Percentiles rank a stretch among this genome's conserved stretches.
phyloP scores from a whole-genome alignment of 2,329 filamentous ascomycete genomes.

The Botrytis porri region DNA sequence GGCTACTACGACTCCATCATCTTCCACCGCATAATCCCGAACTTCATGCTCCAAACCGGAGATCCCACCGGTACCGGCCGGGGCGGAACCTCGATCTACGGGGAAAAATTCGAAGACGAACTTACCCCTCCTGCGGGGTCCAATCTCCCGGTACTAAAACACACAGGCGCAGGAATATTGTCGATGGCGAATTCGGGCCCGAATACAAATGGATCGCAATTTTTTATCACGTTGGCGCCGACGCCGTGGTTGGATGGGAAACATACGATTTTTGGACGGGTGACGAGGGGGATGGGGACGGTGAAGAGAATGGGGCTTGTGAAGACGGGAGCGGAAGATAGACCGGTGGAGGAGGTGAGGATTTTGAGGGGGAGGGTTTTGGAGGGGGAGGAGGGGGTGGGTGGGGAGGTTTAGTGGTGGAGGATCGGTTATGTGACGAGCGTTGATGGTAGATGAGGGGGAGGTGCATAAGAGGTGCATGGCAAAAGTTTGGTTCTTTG shows the following conservation, averaged over 20 bases:
- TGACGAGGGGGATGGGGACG: constrained; percentile 78
- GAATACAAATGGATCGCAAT: constrained; percentile 92
- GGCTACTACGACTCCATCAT: constrained; percentile 85
- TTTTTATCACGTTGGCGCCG: constrained; percentile 91
- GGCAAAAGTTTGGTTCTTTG: neutral
- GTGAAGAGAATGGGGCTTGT: constrained; percentile 86
- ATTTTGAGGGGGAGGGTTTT: constrained; percentile 71
- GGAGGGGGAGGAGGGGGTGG: constrained; percentile 49
- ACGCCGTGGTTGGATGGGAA: constrained; percentile 97
- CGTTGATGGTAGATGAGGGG: too few species aligned
- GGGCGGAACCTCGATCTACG: constrained; percentile 86
- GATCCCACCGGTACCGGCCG: constrained; percentile 93
- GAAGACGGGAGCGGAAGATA: constrained; percentile 76
- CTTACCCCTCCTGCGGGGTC: constrained; percentile 54
- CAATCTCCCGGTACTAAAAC: constrained; percentile 62
- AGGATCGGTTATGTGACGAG: too few species aligned
- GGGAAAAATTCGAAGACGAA: constrained; percentile 92
- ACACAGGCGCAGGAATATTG: constrained; percentile 89
- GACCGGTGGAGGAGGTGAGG: constrained; percentile 77
- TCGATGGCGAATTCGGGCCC: constrained; percentile 96
- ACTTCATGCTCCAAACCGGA: constrained; percentile 95
- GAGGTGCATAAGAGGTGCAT: fast-evolving
- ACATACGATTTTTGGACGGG: constrained; percentile 92
- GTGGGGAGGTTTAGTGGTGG: too few species aligned
- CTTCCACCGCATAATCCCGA: constrained; percentile 92